Evolutionary conservation across 306 rosid species (phyloP).

Genomic region (Castanea crenata): DNA sequence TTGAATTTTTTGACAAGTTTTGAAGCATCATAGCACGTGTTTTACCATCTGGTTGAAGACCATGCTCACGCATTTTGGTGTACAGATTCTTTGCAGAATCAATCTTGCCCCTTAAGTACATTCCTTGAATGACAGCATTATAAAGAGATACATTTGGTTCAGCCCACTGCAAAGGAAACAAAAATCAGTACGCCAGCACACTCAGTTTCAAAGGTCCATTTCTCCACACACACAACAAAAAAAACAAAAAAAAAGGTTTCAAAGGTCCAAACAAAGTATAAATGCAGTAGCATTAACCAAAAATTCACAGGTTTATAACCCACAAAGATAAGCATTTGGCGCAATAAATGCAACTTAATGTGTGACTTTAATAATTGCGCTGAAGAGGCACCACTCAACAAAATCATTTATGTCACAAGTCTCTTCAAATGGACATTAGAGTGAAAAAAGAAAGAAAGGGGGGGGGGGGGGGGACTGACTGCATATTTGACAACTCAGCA

Average conservation of each 20-base stretch:
- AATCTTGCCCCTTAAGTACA: slow-evolving; percentile 63
- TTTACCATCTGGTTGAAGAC: slow-evolving; percentile 69
- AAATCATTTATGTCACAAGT: neutral
- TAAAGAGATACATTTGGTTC: slow-evolving; percentile 58
- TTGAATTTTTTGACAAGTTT: slow-evolving; percentile 27
- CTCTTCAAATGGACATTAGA: neutral
- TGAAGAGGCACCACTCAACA: neutral
- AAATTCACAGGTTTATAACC: neutral
- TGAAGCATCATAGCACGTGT: slow-evolving; percentile 76
- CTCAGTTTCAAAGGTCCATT: neutral
- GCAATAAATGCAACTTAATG: no score
- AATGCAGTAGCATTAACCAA: neutral
- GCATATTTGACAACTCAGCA: neutral
- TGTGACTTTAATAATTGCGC: no score
- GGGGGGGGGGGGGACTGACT: neutral
- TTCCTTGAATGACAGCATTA: slow-evolving; percentile 75
- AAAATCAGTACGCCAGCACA: slow-evolving; percentile 1
- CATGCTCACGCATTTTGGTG: slow-evolving; percentile 46
- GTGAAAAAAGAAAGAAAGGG: neutral
- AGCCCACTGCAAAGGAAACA: slow-evolving; percentile 38
- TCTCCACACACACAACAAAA: no score
- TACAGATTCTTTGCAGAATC: slow-evolving; percentile 60
- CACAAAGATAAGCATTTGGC: neutral
- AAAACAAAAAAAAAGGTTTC: neutral
- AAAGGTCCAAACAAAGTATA: neutral